Evolutionary conservation across 306 rosid species (phyloP).

Genomic region (Morella rubra): DNA sequence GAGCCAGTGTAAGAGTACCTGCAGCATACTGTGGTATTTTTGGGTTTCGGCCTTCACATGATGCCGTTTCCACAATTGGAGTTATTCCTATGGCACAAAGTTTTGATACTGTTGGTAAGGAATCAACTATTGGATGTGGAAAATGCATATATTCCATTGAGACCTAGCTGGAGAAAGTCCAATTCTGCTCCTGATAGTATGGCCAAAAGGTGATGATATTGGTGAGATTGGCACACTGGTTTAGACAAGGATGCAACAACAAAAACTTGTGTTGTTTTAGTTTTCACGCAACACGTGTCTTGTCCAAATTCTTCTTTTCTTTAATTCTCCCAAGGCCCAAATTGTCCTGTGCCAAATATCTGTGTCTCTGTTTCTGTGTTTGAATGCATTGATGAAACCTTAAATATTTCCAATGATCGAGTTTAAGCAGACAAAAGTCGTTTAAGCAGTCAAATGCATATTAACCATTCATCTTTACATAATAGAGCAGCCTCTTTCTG

Average conservation of each 20-base stretch:
- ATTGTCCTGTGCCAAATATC: too few species aligned
- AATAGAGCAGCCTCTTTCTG: not conserved
- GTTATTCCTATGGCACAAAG: conserved; percentile 84
- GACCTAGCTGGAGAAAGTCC: too few species aligned
- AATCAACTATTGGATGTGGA: conserved; percentile 2
- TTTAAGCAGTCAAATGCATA: not conserved
- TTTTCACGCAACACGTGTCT: not conserved
- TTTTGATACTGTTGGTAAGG: conserved; percentile 85
- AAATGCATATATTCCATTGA: too few species aligned
- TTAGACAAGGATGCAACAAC: not conserved
- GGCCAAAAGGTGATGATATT: not conserved
- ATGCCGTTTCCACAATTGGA: conserved; percentile 56
- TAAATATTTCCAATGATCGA: not conserved
- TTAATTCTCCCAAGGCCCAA: not conserved
- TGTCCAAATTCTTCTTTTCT: not conserved
- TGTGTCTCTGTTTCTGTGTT: not conserved
- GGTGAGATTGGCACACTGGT: not conserved
- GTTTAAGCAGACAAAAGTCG: not conserved
- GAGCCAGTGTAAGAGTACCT: conserved; percentile 92
- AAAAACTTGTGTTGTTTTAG: not conserved
- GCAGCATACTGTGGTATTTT: conserved; percentile 90
- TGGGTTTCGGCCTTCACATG: conserved; percentile 92
- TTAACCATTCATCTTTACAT: not conserved
- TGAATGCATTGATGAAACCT: not conserved
- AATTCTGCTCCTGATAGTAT: too few species aligned